Evolutionary conservation across 176 grass and related monocot species (phyloP), one percentile per base, ranked within the genome.

Genomic region (Musa acuminata): DNA sequence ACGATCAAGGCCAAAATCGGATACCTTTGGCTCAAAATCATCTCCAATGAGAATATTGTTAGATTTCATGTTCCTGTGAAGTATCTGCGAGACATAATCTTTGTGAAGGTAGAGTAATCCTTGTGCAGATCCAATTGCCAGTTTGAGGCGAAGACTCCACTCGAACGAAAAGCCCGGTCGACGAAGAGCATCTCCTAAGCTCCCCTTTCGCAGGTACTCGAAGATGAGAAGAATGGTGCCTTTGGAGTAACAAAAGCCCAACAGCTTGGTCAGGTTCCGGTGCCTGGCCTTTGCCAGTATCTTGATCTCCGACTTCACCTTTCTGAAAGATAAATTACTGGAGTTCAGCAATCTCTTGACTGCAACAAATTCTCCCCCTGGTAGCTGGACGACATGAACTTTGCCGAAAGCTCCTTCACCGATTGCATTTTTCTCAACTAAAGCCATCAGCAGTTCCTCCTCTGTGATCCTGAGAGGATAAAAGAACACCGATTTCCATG

Each of bases 41-140:
- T 82, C 78, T 64, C 55, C 79, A 27, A 96, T 62, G 0, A 96
- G 73, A 58, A 96, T 85, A 60, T 96, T 88, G 80, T 82, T 88
- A 19, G 85, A 91, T 78, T 91, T 96, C 9, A 96, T 72, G 43
- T 96, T 74, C 35, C 88, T 71, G 9, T 96, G 91, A 69, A 96
- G 74, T 58, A 91, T 63, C 13, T 43, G 19, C 16, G 81, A 69
- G 64, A 80, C 76, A 69, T 79, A 86, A 9, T 84, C 88, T 59
- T 78, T 78, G 71, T 96, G 91, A 73, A 96, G 86, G 64, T 88
- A 86, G 13, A 58, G 72, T 75, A 96, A 80, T 1, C 81, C 88
- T 43, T 80, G 85, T 26, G 91, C 91, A 11, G 85, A 48, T 60
- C 88, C 88, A 17, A 96, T 4, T 10, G 85, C 91, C 66, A 95